phyloP scores from a whole-genome alignment of 352 stramenopile genomes.

The Phytophthora ohioensis region DNA sequence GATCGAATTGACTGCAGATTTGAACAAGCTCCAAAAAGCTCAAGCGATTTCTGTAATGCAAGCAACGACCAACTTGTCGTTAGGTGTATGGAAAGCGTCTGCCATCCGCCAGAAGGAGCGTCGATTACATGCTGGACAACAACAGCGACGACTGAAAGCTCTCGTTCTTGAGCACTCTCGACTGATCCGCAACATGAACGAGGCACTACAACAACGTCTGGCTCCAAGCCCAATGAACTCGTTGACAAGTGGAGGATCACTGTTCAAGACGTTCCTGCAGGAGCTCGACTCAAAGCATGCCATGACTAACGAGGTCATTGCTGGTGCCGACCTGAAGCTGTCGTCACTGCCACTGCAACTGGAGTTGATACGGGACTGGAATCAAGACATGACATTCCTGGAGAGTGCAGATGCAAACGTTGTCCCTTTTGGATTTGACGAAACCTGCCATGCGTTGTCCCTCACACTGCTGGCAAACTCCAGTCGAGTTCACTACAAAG shows the following conservation, averaged over 20 bases:
- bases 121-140: constrained; percentile 8
- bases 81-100: constrained; percentile 1
- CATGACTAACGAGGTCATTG: constrained; percentile 17
- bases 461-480: not conserved
- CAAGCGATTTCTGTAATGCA: not conserved
- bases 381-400: constrained; percentile 2
- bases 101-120: constrained; percentile 20
- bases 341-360: not conserved
- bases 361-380: not conserved
- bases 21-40: not conserved
- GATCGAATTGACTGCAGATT: not conserved
- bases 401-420: constrained; percentile 16
- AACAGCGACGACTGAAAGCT: constrained; percentile 9
- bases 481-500: not conserved
- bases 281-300: constrained; percentile 26
- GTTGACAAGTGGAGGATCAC: not conserved
- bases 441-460: constrained; percentile 6
- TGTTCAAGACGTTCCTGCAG: constrained; percentile 17
- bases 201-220: constrained; percentile 5
- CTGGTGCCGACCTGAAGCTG: not conserved
- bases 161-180: not conserved
- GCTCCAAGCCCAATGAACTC: not conserved
- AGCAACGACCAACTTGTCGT: not conserved
- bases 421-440: constrained; percentile 16
- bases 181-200: constrained; percentile 15